phyloP scores from a whole-genome alignment of 2,329 filamentous ascomycete genomes.

The Neonectria punicea region DNA sequence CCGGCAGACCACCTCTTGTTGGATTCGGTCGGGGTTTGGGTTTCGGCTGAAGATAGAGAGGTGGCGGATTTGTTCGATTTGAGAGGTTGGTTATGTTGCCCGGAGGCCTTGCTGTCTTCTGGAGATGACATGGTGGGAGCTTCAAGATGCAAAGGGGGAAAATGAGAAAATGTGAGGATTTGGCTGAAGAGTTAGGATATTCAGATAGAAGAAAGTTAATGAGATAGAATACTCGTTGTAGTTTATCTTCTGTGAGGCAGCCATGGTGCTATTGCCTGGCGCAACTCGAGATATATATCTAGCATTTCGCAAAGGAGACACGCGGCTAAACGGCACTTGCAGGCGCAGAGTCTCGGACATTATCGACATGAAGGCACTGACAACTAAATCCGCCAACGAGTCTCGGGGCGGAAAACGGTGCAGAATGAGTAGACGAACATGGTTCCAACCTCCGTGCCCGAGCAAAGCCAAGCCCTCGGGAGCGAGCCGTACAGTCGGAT shows the following conservation, averaged over 20 bases:
- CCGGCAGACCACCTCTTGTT: neutral
- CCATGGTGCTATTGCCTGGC: slow-evolving; percentile 8
- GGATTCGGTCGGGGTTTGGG: neutral
- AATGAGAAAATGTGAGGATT: neutral
- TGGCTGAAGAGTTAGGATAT: neutral
- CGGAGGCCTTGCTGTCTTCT: neutral
- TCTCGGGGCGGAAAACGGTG: neutral
- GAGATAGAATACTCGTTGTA: neutral
- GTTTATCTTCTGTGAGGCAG: neutral
- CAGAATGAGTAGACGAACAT: neutral
- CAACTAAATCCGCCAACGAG: neutral
- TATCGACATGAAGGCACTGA: neutral
- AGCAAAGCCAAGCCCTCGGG: slow-evolving; percentile 16
- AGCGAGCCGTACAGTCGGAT: slow-evolving; percentile 31
- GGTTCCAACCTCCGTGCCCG: neutral
- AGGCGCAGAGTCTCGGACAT: neutral
- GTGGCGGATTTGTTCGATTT: slow-evolving; percentile 30
- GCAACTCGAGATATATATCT: neutral
- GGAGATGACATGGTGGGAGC: slow-evolving; percentile 25
- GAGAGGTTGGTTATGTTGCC: neutral
- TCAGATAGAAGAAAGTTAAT: neutral
- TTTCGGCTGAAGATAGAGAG: slow-evolving; percentile 36
- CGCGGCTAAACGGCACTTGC: neutral
- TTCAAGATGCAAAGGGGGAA: neutral
- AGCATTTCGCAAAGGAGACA: neutral